Percentiles rank a stretch among this genome's conserved stretches.
Evolutionary conservation across 306 rosid genomes (phyloP).

Genomic region (Luffa aegyptiaca): DNA sequence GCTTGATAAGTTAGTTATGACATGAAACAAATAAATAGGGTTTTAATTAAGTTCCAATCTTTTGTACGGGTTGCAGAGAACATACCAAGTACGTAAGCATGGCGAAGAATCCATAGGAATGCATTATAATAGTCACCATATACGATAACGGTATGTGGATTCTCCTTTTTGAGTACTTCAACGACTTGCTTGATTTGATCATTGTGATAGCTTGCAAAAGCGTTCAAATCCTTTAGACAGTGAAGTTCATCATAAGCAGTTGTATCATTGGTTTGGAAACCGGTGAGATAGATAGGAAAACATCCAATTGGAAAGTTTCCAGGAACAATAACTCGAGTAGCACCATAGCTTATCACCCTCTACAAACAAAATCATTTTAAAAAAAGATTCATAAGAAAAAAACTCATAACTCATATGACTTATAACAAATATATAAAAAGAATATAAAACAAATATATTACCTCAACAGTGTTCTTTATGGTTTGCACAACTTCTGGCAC

Average conservation of each 20-base stretch:
- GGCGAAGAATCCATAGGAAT: slow-evolving; percentile 5
- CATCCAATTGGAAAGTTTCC: slow-evolving; percentile 18
- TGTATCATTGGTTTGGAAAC: not conserved
- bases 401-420: too few species aligned
- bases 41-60: too few species aligned
- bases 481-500: slow-evolving; percentile 18
- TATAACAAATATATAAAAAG: not conserved
- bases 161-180: slow-evolving; percentile 2
- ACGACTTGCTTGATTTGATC: slow-evolving; percentile 6
- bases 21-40: too few species aligned
- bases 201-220: slow-evolving; percentile 7
- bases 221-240: slow-evolving; percentile 2
- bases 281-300: slow-evolving; percentile 7
- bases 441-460: not conserved
- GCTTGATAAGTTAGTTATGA: too few species aligned
- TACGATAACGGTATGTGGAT: not conserved
- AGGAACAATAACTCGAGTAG: slow-evolving; percentile 5
- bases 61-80: too few species aligned
- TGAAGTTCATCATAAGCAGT: slow-evolving; percentile 4
- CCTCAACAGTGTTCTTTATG: slow-evolving; percentile 6
- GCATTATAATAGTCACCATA: slow-evolving; percentile 18
- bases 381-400: not conserved
- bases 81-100: not conserved
- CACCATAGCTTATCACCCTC: slow-evolving; percentile 14
- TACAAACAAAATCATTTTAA: not conserved